Percentiles rank a stretch among this genome's conserved stretches.
These are phyloP conservation scores for Tilletia horrida DNA, from an alignment of 1,284 basidiomycete genomes.

Conservation along the genomic window DNA sequence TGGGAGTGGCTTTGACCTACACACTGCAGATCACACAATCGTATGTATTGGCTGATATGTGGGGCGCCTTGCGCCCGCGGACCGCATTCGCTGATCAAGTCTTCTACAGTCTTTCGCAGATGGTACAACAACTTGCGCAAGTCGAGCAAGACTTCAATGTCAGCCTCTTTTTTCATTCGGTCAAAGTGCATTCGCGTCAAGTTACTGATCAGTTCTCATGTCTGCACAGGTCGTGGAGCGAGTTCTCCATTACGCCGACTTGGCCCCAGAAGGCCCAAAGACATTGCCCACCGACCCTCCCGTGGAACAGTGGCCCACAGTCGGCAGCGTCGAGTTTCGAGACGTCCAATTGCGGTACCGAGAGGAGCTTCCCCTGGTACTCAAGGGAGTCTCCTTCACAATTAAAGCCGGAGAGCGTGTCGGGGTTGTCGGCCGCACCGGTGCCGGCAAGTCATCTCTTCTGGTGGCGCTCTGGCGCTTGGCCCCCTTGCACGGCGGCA, in stretches of 20 bases:
- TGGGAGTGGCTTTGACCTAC: constrained; percentile 73
- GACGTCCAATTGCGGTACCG: constrained; percentile 64
- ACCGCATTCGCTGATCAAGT: constrained; percentile 33
- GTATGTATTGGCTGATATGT: constrained; percentile 81
- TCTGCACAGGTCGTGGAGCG: constrained; percentile 65
- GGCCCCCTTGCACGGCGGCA: constrained; percentile 58
- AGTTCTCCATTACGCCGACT: constrained; percentile 67
- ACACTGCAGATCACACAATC: constrained; percentile 63
- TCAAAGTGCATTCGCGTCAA: neutral
- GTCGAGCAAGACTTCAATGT: constrained; percentile 21
- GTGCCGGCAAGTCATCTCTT: constrained; percentile 32
- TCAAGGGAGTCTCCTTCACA: constrained; percentile 63
- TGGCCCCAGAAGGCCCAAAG: constrained; percentile 77
- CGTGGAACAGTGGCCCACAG: constrained; percentile 10
- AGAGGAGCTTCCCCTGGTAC: constrained; percentile 59
- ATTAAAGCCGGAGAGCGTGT: constrained; percentile 40
- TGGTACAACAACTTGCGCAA: constrained; percentile 18
- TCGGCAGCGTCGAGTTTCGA: constrained; percentile 38
- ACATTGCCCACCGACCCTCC: constrained; percentile 43
- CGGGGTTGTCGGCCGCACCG: constrained; percentile 45
- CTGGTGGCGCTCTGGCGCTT: constrained; percentile 30
- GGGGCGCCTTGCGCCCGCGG: constrained; percentile 60
- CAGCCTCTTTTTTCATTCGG: neutral
- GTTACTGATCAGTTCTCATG: neutral
- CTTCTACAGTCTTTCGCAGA: constrained; percentile 18